phyloP scores from a whole-genome alignment of 106 monocot genomes.

The Acanthochlamys bracteata region DNA sequence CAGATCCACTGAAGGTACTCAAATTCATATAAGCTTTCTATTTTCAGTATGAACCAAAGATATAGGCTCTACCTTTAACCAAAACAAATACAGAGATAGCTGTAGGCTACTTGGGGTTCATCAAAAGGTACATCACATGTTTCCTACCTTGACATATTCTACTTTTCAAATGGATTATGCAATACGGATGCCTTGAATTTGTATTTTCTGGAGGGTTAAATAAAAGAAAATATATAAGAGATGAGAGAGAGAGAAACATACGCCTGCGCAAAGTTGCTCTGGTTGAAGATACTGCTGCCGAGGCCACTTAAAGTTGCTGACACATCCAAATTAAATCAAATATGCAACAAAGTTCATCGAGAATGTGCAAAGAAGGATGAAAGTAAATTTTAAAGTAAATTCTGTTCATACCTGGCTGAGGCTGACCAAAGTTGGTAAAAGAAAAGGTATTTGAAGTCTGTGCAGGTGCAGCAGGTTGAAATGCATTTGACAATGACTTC shows the following conservation, averaged over 20 bases:
- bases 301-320: conserved; percentile 45
- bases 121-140: no score
- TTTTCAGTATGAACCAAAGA: no score
- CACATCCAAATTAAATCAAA: conserved; percentile 5
- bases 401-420: conserved; percentile 37
- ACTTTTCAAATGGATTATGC: no score
- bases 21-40: no score
- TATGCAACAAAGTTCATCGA: background rate
- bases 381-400: background rate
- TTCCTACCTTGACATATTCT: no score
- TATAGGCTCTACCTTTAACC: no score
- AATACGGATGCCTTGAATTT: no score
- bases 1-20: background rate
- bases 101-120: no score
- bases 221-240: no score
- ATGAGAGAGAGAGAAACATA: conserved; percentile 16
- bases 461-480: conserved; percentile 31
- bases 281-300: conserved; percentile 41
- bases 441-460: conserved; percentile 42
- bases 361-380: background rate
- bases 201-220: no score
- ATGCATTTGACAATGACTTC: conserved; percentile 44
- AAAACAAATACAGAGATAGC: no score
- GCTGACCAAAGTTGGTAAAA: conserved; percentile 70
- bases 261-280: conserved; percentile 50